Base-by-base conservation (phyloP, 257 asterid genomes). In the Forsythia suspensa region DNA sequence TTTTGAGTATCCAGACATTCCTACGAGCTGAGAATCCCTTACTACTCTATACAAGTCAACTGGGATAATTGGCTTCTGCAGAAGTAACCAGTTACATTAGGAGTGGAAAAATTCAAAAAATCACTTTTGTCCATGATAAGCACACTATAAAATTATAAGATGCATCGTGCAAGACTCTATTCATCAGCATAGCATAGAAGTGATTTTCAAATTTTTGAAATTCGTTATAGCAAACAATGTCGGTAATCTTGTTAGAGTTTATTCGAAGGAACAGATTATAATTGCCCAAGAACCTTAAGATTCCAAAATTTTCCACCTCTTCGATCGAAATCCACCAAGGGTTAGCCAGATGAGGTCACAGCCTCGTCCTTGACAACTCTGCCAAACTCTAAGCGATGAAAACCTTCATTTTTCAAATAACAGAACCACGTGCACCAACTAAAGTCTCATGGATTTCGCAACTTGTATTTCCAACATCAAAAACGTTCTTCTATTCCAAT, bases 31-130 rank as follows among this genome's bases (percentile, higher is more conserved):
- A 66, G 94, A 89, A 76, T 94, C 92, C 78, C 98, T 87, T 65
- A 94, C 79, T 69, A 80, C 89, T 89, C 94, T 87, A 74, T 94
- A 94, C 76, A 89, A 78, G 75, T 92, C 91, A 43, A 77, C 65
- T 61, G 96, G 94, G 59, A 74, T 68, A 63, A 94, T 90, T 80
- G 98, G 97, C 87, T 92, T 94, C 98, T 94, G 92, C 89, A 87
- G 66, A 73, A 51, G 67, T 15, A 75, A 76, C 61, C 65, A 39
- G 21, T 72, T 20, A 48, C 71, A 79, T 78, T 75, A 72, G 40
- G 68, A 74, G 48, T 71, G n/a, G 34, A 46, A 15, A 42, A 65
- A 20, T 24, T 10, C 72, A 72, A 46, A 72, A 29, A 29, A 34
- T 13, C 15, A 48, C 55, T 12, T 44, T 13, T 48, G 55, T 48